phyloP scores from a whole-genome alignment of 768 basidiomycete species.

The Boletus rubescentipes region DNA sequence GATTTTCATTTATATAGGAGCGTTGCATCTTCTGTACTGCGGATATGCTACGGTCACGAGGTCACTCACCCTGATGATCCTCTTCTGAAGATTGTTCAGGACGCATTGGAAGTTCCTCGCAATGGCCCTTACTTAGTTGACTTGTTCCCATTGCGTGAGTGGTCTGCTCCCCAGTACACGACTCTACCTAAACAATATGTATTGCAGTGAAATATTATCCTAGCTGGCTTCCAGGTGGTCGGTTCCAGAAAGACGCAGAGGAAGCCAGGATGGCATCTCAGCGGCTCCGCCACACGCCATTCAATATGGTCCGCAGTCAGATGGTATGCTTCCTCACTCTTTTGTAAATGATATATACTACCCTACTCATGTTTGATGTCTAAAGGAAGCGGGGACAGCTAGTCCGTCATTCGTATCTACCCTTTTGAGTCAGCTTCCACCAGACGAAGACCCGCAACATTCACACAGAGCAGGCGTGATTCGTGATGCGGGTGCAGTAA shows the following conservation, averaged over 20 bases:
- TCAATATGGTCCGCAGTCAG: constrained; percentile 5
- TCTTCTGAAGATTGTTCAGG: constrained; percentile 7
- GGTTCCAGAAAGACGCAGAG: constrained; percentile 7
- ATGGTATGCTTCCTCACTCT: constrained; percentile 1
- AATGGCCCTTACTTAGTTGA: constrained; percentile 12
- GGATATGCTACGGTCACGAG: constrained; percentile 7
- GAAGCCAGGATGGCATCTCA: not conserved
- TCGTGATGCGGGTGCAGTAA: constrained; percentile 8
- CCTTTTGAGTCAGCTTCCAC: constrained; percentile 7
- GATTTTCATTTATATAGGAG: not conserved
- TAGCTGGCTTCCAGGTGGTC: constrained; percentile 15
- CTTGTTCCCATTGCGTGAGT: constrained; percentile 6
- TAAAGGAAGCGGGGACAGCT: constrained; percentile 8
- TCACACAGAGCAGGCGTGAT: constrained; percentile 8
- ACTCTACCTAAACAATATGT: not conserved
- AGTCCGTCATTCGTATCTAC: constrained; percentile 12
- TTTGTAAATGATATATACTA: not conserved
- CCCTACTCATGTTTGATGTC: not conserved
- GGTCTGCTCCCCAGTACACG: not conserved
- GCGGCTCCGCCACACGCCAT: constrained; percentile 4
- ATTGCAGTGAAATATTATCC: constrained; percentile 13
- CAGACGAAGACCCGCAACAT: constrained; percentile 4
- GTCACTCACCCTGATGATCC: not conserved
- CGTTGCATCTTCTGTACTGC: not conserved
- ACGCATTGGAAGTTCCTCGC: not conserved